These are phyloP conservation scores for Bruguiera sexangula DNA, from an alignment of 345 rosid species.

Conservation along the genomic window DNA sequence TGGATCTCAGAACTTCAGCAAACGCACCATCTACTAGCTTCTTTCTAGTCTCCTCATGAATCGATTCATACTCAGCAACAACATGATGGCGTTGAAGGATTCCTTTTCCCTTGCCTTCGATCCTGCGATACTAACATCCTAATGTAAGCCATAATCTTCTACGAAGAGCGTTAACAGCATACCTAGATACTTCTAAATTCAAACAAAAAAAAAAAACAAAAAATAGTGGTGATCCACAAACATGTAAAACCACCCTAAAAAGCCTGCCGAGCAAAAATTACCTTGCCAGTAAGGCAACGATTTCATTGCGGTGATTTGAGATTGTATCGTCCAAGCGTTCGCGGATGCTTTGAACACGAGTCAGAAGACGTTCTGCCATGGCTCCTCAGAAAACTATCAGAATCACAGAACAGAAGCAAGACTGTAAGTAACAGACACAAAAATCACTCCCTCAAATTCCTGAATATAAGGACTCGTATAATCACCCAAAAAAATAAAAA, in stretches of 20 bases:
- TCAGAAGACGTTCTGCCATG: slow-evolving; percentile 52
- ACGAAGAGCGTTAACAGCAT: too few species aligned
- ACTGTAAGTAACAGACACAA: background rate
- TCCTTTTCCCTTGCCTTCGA: slow-evolving; percentile 78
- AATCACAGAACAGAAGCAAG: slow-evolving; percentile 2
- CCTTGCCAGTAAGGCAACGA: slow-evolving; percentile 72
- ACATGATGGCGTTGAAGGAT: slow-evolving; percentile 70
- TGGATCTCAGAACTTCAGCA: slow-evolving; percentile 56
- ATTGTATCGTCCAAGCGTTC: slow-evolving; percentile 76
- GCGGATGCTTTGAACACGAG: slow-evolving; percentile 65
- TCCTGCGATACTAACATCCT: slow-evolving; percentile 29
- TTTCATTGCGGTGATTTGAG: slow-evolving; percentile 55
- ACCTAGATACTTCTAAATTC: too few species aligned
- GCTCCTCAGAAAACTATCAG: slow-evolving; percentile 19
- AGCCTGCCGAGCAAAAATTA: slow-evolving; percentile 6
- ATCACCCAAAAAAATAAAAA: background rate
- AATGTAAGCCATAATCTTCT: too few species aligned
- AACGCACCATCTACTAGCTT: slow-evolving; percentile 56
- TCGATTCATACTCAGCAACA: slow-evolving; percentile 68
- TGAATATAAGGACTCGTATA: background rate
- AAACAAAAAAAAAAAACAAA: too few species aligned
- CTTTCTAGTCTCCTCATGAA: slow-evolving; percentile 50
- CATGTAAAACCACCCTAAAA: background rate
- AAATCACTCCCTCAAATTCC: background rate
- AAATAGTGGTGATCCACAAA: background rate